These are phyloP conservation scores for Byssochlamys sp. DNA, from an alignment of 2,329 filamentous ascomycete genomes.

Conservation along the genomic window DNA sequence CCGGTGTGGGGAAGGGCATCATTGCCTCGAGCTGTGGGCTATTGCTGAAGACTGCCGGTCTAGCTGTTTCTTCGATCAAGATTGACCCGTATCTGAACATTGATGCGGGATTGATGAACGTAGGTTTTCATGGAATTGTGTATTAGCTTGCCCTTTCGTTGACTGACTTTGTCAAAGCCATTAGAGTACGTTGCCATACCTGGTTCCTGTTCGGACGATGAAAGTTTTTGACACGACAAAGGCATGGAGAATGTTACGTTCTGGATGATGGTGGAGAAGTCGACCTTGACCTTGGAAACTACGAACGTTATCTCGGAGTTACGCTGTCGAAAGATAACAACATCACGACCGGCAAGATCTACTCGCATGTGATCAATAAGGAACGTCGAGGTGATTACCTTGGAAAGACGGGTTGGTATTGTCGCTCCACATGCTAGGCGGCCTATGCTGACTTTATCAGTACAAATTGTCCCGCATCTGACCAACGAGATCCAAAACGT, in stretches of 20 bases:
- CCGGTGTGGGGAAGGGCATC: conserved; percentile 45
- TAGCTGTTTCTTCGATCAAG: conserved; percentile 63
- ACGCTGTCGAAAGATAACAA: conserved; percentile 80
- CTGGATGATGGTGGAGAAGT: conserved; percentile 72
- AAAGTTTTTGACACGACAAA: conserved; percentile 19
- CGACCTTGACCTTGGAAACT: conserved; percentile 66
- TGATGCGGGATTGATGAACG: conserved; percentile 59
- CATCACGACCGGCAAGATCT: conserved; percentile 96
- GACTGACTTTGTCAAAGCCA: background rate
- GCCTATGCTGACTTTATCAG: conserved; percentile 18
- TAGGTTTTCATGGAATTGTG: conserved; percentile 42
- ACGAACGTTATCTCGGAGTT: conserved; percentile 72
- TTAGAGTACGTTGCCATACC: background rate
- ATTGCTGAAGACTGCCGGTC: conserved; percentile 67
- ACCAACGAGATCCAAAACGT: conserved; percentile 47
- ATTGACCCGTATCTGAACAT: conserved; percentile 67
- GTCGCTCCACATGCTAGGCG: background rate
- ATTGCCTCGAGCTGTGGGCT: conserved; percentile 62
- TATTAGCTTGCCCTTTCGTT: conserved; percentile 12
- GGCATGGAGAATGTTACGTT: conserved; percentile 84
- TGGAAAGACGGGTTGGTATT: conserved; percentile 52
- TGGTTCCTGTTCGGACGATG: background rate
- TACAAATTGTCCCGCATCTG: conserved; percentile 86
- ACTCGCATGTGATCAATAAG: conserved; percentile 73
- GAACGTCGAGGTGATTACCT: conserved; percentile 68